phyloP scores from a whole-genome alignment of 257 asterid genomes.

The Agastache rugosa region DNA sequence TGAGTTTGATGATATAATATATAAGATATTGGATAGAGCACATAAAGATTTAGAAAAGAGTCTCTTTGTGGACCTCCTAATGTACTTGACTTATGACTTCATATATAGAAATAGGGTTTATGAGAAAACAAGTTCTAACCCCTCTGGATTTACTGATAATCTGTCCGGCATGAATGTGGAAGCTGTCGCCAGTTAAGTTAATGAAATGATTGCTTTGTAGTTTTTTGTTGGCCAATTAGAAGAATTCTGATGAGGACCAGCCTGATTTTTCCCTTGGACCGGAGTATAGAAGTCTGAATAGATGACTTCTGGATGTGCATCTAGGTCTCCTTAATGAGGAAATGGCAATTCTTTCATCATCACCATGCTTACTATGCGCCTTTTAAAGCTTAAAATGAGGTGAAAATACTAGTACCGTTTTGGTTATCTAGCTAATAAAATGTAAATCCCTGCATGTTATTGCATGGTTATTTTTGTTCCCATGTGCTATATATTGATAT shows the following conservation, averaged over 20 bases:
- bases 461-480: conserved; percentile 10
- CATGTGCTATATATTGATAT: neutral
- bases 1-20: conserved; percentile 82
- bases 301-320: conserved; percentile 30
- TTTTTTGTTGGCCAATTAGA: conserved; percentile 30
- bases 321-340: conserved; percentile 6
- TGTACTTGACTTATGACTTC: conserved; percentile 81
- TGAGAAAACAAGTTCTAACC: conserved; percentile 40
- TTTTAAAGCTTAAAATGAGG: too few species aligned
- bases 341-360: conserved; percentile 21
- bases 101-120: conserved; percentile 51
- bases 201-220: conserved; percentile 15
- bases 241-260: conserved; percentile 27
- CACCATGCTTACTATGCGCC: neutral
- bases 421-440: conserved; percentile 13
- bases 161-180: conserved; percentile 39
- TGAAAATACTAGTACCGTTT: neutral
- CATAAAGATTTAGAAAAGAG: conserved; percentile 62
- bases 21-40: conserved; percentile 69
- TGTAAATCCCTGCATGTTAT: conserved; percentile 24
- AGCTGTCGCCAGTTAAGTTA: conserved; percentile 45
- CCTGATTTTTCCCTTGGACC: neutral
- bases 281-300: conserved; percentile 1
- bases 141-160: conserved; percentile 44
- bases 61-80: conserved; percentile 82